A percentile compares a stretch with the other conserved stretches of the same genome.
phyloP scores from a whole-genome alignment of 106 monocot genomes.

The Platanthera zijinensis region DNA sequence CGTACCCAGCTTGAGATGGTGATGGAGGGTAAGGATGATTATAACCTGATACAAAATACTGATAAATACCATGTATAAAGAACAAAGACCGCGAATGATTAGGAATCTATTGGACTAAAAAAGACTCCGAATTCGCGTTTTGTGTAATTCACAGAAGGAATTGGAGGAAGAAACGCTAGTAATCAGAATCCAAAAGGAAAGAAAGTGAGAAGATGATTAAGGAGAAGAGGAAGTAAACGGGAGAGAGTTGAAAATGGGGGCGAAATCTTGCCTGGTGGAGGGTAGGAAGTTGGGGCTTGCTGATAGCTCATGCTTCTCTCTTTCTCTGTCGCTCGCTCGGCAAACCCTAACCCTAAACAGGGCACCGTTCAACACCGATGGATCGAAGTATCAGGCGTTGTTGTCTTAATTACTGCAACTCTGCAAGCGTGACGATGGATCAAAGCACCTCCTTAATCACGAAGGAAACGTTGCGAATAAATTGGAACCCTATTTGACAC shows the following conservation, averaged over 20 bases:
- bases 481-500: no score
- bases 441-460: no score
- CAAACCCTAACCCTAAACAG: no score
- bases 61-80: not conserved
- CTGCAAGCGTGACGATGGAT: no score
- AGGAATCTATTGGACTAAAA: not conserved
- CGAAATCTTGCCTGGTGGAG: conserved; percentile 7
- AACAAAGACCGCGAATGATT: not conserved
- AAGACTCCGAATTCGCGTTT: not conserved
- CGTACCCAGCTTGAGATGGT: conserved; percentile 4
- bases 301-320: conserved; percentile 1
- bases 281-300: conserved; percentile 6
- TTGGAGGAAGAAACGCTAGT: not conserved
- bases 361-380: no score
- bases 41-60: conserved; percentile 6
- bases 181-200: not conserved
- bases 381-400: no score
- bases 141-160: not conserved
- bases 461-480: no score
- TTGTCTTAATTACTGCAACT: no score
- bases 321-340: not conserved
- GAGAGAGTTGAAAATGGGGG: not conserved
- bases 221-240: not conserved
- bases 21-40: conserved; percentile 6
- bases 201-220: not conserved